These are phyloP conservation scores for Neofusicoccum laricinum DNA, from an alignment of 2,329 filamentous ascomycete species.

Conservation along the genomic window DNA sequence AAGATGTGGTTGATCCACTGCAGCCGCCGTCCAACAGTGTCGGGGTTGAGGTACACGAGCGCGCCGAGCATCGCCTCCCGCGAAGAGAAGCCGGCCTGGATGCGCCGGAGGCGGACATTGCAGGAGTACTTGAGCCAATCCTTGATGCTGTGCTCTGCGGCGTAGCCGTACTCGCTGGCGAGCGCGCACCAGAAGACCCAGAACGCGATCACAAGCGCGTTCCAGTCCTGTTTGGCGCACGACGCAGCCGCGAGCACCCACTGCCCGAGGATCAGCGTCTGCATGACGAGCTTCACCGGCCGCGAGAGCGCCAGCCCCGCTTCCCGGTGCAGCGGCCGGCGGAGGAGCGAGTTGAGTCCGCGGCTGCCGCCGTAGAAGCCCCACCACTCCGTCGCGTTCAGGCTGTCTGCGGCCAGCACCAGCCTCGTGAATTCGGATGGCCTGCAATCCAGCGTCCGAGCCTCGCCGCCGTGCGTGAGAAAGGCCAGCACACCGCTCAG, in stretches of 20 bases:
- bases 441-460: not conserved
- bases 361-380: not conserved
- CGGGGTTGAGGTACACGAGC: constrained; percentile 1
- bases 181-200: constrained; percentile 2
- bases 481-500: not conserved
- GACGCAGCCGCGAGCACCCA: not conserved
- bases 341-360: not conserved
- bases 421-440: not conserved
- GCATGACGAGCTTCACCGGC: not conserved
- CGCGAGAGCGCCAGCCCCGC: not conserved
- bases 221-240: constrained; percentile 2
- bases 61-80: constrained; percentile 1
- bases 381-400: constrained; percentile 1
- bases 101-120: not conserved
- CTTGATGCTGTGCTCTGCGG: not conserved
- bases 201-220: constrained; percentile 1
- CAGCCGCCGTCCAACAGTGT: not conserved
- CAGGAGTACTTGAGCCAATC: constrained; percentile 7
- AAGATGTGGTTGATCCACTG: constrained; percentile 5
- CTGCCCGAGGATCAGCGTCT: not conserved
- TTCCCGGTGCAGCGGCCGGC: not conserved
- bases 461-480: constrained; percentile 1
- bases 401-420: not conserved
- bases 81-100: not conserved
- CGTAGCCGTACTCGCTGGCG: not conserved